Conservation (phyloP, 2,329 filamentous ascomycete species). For the Fusarium albosuccineum region DNA sequence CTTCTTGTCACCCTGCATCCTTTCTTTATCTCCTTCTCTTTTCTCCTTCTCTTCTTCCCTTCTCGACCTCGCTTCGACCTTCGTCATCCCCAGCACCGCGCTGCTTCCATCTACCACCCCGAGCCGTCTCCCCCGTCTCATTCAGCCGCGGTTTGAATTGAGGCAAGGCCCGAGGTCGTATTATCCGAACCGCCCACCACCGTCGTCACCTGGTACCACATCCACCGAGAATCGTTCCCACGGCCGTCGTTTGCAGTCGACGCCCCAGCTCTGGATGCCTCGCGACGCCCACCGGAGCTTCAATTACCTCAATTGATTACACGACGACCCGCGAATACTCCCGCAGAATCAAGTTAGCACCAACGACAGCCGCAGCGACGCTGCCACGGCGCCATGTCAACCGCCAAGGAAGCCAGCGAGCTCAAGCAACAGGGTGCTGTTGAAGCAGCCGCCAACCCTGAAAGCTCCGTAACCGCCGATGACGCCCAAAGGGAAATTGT, state of each 20-base stretch:
- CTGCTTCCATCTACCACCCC: conserved; percentile 26
- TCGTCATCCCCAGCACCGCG: conserved; percentile 20
- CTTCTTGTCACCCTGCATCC: conserved; percentile 29
- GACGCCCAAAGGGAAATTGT: conserved; percentile 81
- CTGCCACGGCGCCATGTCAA: conserved; percentile 49
- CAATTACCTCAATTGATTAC: conserved; percentile 42
- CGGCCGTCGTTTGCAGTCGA: conserved; percentile 26
- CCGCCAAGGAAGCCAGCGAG: conserved; percentile 63
- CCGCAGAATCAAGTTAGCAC: conserved; percentile 22
- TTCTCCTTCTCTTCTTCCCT: conserved; percentile 37
- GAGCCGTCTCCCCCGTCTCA: conserved; percentile 14
- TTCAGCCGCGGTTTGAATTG: conserved; percentile 17
- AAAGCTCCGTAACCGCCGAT: conserved; percentile 75
- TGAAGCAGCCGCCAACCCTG: conserved; percentile 80
- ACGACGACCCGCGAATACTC: conserved; percentile 14
- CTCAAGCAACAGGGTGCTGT: conserved; percentile 85
- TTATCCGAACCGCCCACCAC: conserved; percentile 21
- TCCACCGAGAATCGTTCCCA: conserved; percentile 16
- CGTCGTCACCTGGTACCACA: conserved; percentile 25
- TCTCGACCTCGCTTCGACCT: conserved; percentile 21
- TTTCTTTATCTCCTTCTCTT: conserved; percentile 25
- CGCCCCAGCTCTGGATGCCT: conserved; percentile 36
- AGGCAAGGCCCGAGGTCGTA: conserved; percentile 19
- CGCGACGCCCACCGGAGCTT: conserved; percentile 25
- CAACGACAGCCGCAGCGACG: conserved; percentile 30